phyloP scores from a whole-genome alignment of 2,329 filamentous ascomycete genomes.

The Biscogniauxia sp. region DNA sequence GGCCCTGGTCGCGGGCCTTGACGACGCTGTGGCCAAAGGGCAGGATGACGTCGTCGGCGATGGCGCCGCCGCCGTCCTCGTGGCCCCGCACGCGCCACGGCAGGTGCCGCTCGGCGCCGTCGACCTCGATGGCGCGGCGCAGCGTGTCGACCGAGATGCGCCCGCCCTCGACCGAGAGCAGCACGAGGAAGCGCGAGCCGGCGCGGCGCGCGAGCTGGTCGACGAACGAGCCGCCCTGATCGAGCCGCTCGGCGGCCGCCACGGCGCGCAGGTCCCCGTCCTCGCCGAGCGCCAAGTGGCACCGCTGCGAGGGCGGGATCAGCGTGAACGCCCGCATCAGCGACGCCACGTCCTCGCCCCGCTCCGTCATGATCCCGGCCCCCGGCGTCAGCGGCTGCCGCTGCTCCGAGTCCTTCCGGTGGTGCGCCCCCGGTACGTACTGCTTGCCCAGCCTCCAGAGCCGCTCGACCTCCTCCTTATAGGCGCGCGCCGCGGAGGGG shows the following conservation, averaged over 20 bases:
- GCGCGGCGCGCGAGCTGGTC: constrained; percentile 20
- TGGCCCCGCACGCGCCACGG: constrained; percentile 35
- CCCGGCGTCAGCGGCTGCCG: constrained; percentile 19
- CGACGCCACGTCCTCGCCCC: constrained; percentile 17
- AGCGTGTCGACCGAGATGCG: constrained; percentile 35
- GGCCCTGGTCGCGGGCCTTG: constrained; percentile 7
- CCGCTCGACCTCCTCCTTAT: constrained; percentile 52
- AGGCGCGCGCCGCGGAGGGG: constrained; percentile 56
- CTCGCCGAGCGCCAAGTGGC: constrained; percentile 15
- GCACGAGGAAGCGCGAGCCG: constrained; percentile 30
- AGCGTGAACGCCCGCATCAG: constrained; percentile 32
- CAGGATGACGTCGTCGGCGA: constrained; percentile 22
- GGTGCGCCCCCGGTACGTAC: constrained; percentile 37
- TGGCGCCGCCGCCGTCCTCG: constrained; percentile 13
- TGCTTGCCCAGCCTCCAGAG: constrained; percentile 47
- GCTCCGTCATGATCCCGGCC: constrained; percentile 15
- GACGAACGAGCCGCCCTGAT: constrained; percentile 23
- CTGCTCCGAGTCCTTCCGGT: constrained; percentile 10
- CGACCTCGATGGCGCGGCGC: constrained; percentile 38
- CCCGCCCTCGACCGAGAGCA: constrained; percentile 37
- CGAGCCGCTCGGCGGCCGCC: constrained; percentile 9
- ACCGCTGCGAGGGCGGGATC: constrained; percentile 28
- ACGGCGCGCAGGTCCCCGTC: constrained; percentile 7
- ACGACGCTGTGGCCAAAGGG: constrained; percentile 31
- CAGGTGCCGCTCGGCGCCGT: constrained; percentile 42